Percentiles rank a stretch among this genome's conserved stretches.
phyloP scores from a whole-genome alignment of 352 stramenopile genomes.

The Phytophthora syringae region DNA sequence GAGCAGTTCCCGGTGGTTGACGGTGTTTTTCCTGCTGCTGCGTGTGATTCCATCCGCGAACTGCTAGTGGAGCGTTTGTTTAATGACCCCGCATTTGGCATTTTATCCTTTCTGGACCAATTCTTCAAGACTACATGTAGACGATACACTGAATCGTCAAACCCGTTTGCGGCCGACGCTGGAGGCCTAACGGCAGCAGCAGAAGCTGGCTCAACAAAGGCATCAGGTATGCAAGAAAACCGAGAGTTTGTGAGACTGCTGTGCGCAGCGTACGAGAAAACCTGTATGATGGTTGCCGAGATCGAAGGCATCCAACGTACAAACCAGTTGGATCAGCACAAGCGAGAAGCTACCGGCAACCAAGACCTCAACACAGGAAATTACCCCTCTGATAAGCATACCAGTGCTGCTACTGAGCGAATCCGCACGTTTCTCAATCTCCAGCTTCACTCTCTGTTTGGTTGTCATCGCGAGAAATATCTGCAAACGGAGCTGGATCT shows the following conservation, averaged over 20 bases:
- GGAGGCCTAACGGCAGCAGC: not conserved
- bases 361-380: slow-evolving; percentile 7
- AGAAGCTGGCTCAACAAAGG: not conserved
- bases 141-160: slow-evolving; percentile 19
- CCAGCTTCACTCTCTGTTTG: slow-evolving; percentile 84
- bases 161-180: slow-evolving; percentile 4
- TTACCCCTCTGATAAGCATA: slow-evolving; percentile 1
- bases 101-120: slow-evolving; percentile 79
- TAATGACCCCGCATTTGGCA: slow-evolving; percentile 80
- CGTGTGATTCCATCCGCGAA: slow-evolving; percentile 61
- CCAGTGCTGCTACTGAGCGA: slow-evolving; percentile 28
- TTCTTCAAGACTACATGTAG: slow-evolving; percentile 63
- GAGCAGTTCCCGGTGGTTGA: slow-evolving; percentile 76
- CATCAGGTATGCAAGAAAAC: slow-evolving; percentile 21
- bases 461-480: slow-evolving; percentile 73
- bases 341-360: not conserved
- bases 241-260: slow-evolving; percentile 73
- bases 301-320: slow-evolving; percentile 51
- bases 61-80: slow-evolving; percentile 75
- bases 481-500: slow-evolving; percentile 72
- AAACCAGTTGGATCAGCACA: slow-evolving; percentile 12
- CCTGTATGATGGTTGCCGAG: slow-evolving; percentile 47
- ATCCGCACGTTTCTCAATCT: slow-evolving; percentile 77
- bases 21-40: slow-evolving; percentile 55
- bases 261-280: slow-evolving; percentile 71